Conservation (phyloP, 2,329 filamentous ascomycete species). For the Cephalotrichum gorgonifer region DNA sequence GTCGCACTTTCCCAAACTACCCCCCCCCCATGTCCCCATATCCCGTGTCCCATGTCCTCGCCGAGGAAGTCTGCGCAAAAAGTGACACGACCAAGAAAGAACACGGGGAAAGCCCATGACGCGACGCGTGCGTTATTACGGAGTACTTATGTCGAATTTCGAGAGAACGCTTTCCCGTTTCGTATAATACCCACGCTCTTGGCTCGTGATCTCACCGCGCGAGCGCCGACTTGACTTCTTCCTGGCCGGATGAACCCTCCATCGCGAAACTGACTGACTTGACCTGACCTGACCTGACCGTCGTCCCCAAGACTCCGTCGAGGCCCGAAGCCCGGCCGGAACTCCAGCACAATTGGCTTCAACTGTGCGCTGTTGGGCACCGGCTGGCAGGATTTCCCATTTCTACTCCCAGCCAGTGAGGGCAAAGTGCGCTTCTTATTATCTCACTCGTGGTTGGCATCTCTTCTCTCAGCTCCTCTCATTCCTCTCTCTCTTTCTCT, state of each 20-base stretch:
- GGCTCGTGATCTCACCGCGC: neutral
- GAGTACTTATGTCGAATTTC: neutral
- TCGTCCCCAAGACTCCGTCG: neutral
- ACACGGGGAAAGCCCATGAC: neutral
- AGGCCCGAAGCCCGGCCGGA: neutral
- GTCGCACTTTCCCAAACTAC: neutral
- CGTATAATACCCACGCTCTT: neutral
- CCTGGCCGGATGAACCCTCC: too few species aligned
- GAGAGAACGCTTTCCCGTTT: too few species aligned
- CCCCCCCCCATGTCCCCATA: neutral
- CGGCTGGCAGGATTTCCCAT: neutral
- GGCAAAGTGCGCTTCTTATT: neutral
- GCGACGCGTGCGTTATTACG: neutral
- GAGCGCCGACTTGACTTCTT: neutral
- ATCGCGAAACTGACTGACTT: too few species aligned
- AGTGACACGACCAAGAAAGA: too few species aligned
- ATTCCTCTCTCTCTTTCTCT: neutral
- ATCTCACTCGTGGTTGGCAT: neutral
- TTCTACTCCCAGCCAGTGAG: neutral
- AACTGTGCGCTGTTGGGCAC: neutral
- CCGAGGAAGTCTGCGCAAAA: neutral
- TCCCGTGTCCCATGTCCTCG: neutral
- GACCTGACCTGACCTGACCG: too few species aligned
- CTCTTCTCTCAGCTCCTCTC: neutral
- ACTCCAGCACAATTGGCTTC: neutral